Evolutionary conservation across 148 eudicot species (phyloP).

Genomic region (Rhododendron simsii): DNA sequence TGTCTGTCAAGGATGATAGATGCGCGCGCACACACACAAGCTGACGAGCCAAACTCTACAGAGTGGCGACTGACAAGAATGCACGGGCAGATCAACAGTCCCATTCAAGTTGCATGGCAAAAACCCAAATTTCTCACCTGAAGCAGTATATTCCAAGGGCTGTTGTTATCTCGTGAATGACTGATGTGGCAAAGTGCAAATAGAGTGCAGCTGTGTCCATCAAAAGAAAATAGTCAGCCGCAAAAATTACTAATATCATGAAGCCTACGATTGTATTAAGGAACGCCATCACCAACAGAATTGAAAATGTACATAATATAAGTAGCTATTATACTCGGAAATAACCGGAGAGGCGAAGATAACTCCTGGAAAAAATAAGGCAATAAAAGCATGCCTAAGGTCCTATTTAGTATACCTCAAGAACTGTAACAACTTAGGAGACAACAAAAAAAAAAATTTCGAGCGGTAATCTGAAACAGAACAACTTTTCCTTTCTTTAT

Average conservation of each 20-base stretch:
- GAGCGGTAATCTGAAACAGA: not conserved
- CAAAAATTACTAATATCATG: not conserved
- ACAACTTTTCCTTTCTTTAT: not conserved
- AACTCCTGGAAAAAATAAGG: not conserved
- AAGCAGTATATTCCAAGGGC: constrained; percentile 90
- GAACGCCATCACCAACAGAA: not conserved
- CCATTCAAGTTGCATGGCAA: not conserved
- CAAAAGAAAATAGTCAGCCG: constrained; percentile 9
- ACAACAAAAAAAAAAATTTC: not conserved
- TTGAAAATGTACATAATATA: not conserved
- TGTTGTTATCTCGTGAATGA: constrained; percentile 81
- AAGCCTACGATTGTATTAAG: not conserved
- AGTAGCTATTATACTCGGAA: not conserved
- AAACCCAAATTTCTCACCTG: constrained; percentile 46
- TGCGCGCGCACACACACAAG: not conserved
- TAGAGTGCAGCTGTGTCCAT: constrained; percentile 50
- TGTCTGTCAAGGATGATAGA: not conserved
- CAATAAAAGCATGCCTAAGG: not conserved
- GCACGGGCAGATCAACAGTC: not conserved
- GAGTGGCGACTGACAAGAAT: not conserved
- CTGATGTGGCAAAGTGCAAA: constrained; percentile 85
- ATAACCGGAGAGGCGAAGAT: not conserved
- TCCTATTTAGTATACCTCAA: not conserved
- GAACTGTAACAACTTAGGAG: not conserved
- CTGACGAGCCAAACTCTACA: not conserved